phyloP scores from a whole-genome alignment of 805 yeast genomes.

The Cyberlindnera saturnus region DNA sequence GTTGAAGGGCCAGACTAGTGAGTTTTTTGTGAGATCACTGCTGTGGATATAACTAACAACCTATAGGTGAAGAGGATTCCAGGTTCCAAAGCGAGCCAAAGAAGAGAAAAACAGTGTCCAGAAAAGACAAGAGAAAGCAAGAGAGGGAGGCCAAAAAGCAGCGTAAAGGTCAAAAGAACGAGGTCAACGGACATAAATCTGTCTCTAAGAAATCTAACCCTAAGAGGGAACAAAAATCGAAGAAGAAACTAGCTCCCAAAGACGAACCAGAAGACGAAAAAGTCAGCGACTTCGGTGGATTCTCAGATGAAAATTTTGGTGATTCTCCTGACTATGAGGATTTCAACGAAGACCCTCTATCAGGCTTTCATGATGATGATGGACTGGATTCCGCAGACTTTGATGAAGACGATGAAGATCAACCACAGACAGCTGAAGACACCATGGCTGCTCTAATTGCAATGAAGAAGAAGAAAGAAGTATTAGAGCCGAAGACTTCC shows the following conservation, averaged over 20 bases:
- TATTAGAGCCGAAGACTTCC: constrained; percentile 27
- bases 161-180: constrained; percentile 12
- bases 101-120: constrained; percentile 27
- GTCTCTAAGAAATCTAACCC: constrained; percentile 1
- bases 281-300: constrained; percentile 14
- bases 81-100: constrained; percentile 29
- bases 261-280: constrained; percentile 19
- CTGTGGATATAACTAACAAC: no score
- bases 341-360: constrained; percentile 9
- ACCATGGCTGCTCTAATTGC: constrained; percentile 40
- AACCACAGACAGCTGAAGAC: constrained; percentile 33
- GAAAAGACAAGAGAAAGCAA: constrained; percentile 39
- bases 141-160: constrained; percentile 31
- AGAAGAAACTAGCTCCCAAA: constrained; percentile 1
- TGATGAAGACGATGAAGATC: constrained; percentile 23
- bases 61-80: constrained; percentile 32
- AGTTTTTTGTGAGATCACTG: not conserved
- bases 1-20: constrained; percentile 28
- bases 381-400: constrained; percentile 21
- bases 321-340: constrained; percentile 14
- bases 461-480: constrained; percentile 27
- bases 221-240: constrained; percentile 9
- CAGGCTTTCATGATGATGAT: constrained; percentile 12
- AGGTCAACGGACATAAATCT: not conserved
- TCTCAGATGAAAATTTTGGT: constrained; percentile 23